These are phyloP conservation scores for Penicillium vulpinum DNA, from an alignment of 2,329 filamentous ascomycete genomes.

Conservation along the genomic window DNA sequence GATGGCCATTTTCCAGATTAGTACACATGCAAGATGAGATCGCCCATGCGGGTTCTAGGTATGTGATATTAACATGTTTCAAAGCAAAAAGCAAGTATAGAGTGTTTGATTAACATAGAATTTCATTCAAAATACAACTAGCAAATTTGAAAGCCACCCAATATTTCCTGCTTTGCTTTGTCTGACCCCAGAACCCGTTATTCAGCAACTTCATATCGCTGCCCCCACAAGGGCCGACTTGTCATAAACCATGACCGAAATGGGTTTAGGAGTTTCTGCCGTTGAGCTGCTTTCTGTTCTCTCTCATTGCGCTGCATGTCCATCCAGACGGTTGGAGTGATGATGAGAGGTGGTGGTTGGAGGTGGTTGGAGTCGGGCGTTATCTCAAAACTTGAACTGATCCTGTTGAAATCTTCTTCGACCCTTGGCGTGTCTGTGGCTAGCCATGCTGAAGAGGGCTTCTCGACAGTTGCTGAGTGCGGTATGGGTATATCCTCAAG, in stretches of 20 bases:
- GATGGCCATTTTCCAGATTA: not conserved
- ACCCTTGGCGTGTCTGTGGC: not conserved
- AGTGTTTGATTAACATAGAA: not conserved
- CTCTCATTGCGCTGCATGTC: not conserved
- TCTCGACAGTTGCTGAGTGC: not conserved
- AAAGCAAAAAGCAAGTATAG: conserved; percentile 4
- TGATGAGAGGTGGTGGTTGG: conserved; percentile 2
- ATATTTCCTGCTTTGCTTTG: not conserved
- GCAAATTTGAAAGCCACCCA: not conserved
- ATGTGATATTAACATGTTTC: not conserved
- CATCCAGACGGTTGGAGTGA: conserved; percentile 8
- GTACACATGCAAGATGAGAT: not conserved
- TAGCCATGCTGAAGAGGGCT: not conserved
- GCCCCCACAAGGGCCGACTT: not conserved
- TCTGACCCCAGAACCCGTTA: not conserved
- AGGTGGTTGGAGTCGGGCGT: not conserved
- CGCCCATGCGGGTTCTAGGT: not conserved
- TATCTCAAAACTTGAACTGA: not conserved
- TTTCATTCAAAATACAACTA: not conserved
- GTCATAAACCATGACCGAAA: conserved; percentile 6
- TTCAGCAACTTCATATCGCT: conserved; percentile 4
- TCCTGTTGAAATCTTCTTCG: not conserved
- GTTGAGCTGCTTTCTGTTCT: conserved; percentile 5
- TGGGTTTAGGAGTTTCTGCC: not conserved
- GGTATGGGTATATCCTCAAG: not conserved